Percentiles rank a stretch among this genome's conserved stretches.
These are phyloP conservation scores for Curvularia eragrostidis DNA, from an alignment of 2,329 filamentous ascomycete genomes.

Conservation along the genomic window DNA sequence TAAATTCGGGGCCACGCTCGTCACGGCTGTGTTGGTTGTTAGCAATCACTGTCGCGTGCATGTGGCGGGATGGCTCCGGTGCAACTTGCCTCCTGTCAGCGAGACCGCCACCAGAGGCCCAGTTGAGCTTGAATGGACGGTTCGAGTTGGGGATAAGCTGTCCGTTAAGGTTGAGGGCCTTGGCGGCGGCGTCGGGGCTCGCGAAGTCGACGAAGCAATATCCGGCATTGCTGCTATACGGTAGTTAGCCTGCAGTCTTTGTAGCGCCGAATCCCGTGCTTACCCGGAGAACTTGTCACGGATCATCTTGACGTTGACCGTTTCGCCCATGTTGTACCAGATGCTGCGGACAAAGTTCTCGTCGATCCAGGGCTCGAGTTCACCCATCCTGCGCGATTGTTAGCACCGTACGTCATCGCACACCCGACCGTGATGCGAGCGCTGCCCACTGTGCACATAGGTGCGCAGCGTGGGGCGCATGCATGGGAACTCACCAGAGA, in stretches of 20 bases:
- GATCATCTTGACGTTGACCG: constrained; percentile 99
- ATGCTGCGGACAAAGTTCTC: constrained; percentile 98
- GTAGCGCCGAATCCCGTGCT: constrained; percentile 32
- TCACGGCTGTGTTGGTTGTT: constrained; percentile 65
- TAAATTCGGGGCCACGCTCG: constrained; percentile 94
- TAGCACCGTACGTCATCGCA: constrained; percentile 21
- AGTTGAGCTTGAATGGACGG: constrained; percentile 98
- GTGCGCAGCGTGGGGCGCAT: background rate
- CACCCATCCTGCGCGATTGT: constrained; percentile 80
- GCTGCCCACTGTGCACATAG: background rate
- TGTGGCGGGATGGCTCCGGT: background rate
- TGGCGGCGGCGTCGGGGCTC: constrained; percentile 81
- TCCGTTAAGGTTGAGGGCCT: constrained; percentile 90
- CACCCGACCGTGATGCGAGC: background rate
- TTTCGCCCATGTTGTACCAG: constrained; percentile 91
- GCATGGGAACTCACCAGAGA: constrained; percentile 55
- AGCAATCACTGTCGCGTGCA: constrained; percentile 15
- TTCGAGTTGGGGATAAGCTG: constrained; percentile 90
- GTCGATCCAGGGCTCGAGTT: constrained; percentile 98
- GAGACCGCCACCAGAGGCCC: constrained; percentile 94
- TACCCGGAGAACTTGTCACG: constrained; percentile 99
- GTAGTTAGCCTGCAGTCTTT: constrained; percentile 39
- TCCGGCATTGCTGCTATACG: constrained; percentile 88
- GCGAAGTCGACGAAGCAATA: constrained; percentile 98
- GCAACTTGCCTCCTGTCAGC: constrained; percentile 81